phyloP scores from a whole-genome alignment of 768 basidiomycete species.

The Hericium alpestre region DNA sequence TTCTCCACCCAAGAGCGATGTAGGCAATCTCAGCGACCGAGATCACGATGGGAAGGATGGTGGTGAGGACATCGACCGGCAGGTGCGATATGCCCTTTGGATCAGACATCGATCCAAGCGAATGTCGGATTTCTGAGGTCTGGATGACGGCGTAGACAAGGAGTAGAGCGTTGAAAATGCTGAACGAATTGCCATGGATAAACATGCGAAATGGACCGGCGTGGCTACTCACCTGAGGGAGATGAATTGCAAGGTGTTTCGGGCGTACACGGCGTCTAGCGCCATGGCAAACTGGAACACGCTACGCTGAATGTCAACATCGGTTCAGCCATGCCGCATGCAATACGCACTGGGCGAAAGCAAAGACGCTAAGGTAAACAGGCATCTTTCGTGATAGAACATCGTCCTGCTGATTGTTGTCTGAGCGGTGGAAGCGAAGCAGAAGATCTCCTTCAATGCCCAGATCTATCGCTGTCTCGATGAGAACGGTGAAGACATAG shows the following conservation, averaged over 20 bases:
- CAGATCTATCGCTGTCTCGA: constrained; percentile 81
- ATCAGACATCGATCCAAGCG: constrained; percentile 25
- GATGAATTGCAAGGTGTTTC: constrained; percentile 90
- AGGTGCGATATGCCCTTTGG: constrained; percentile 40
- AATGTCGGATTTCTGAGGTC: constrained; percentile 60
- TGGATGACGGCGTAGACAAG: constrained; percentile 84
- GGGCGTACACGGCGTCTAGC: constrained; percentile 81
- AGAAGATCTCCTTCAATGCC: constrained; percentile 80
- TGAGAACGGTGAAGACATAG: constrained; percentile 71
- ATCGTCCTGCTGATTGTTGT: constrained; percentile 15
- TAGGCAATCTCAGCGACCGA: constrained; percentile 73
- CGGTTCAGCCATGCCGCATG: neutral
- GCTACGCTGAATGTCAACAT: constrained; percentile 28
- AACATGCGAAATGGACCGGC: neutral
- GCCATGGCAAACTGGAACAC: constrained; percentile 87
- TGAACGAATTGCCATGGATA: constrained; percentile 22
- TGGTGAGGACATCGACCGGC: constrained; percentile 61
- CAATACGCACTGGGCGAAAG: constrained; percentile 74
- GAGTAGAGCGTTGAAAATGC: constrained; percentile 84
- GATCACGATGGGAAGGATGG: constrained; percentile 70
- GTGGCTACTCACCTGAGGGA: constrained; percentile 54
- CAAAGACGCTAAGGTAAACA: constrained; percentile 85
- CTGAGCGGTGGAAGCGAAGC: constrained; percentile 49
- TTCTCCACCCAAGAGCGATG: constrained; percentile 77
- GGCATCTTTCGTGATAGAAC: constrained; percentile 55